Evolutionary conservation across 768 basidiomycete genomes (phyloP).

Genomic region (Hypholoma sublateritium): DNA sequence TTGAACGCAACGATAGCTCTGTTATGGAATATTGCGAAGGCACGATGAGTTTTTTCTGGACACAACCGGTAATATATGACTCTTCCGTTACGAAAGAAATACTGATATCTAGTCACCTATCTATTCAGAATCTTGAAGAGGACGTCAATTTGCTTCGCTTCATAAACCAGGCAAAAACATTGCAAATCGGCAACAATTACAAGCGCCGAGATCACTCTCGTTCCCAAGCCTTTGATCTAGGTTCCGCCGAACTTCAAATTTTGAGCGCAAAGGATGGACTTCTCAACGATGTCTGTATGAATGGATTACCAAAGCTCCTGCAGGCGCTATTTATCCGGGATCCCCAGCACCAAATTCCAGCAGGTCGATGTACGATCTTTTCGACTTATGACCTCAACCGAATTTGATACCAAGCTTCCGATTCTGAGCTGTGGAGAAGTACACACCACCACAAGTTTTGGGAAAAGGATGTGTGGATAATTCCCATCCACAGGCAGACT

Average conservation of each 20-base stretch:
- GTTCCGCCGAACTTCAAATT: conserved; percentile 6
- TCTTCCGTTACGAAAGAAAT: too few species aligned
- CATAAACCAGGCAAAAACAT: too few species aligned
- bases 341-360: neutral
- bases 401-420: conserved; percentile 13
- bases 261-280: neutral
- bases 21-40: too few species aligned
- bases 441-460: conserved; percentile 22
- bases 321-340: neutral
- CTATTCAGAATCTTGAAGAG: too few species aligned
- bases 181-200: too few species aligned
- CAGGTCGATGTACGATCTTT: conserved; percentile 13
- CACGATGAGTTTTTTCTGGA: too few species aligned
- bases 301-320: conserved; percentile 22
- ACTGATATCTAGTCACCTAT: too few species aligned
- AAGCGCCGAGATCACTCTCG: neutral
- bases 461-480: conserved; percentile 31
- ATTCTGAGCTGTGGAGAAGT: conserved; percentile 21
- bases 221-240: neutral
- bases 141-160: too few species aligned
- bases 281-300: conserved; percentile 28
- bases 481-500: conserved; percentile 32
- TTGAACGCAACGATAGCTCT: too few species aligned
- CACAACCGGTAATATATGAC: too few species aligned
- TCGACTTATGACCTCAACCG: conserved; percentile 17